Evolutionary conservation across 345 rosid species (phyloP).

Genomic region (Rhodamnia rubescens): DNA sequence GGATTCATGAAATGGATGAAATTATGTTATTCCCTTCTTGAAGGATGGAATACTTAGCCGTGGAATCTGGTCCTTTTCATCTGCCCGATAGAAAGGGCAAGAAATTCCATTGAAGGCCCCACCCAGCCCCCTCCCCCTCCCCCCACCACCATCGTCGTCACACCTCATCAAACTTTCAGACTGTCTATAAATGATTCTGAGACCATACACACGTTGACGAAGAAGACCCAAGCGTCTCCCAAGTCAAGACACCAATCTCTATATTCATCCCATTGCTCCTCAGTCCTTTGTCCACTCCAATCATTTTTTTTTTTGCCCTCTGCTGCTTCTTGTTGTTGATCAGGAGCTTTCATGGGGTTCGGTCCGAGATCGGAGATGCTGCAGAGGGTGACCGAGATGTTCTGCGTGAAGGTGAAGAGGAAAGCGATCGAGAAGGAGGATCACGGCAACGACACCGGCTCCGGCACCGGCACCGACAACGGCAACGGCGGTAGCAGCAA

Average conservation of each 20-base stretch:
- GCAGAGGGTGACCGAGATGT: background rate
- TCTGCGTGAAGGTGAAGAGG: conserved; percentile 1
- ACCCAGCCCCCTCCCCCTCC: too few relatives aligned
- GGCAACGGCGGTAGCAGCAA: conserved; percentile 2
- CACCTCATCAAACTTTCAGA: background rate
- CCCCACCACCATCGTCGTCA: background rate
- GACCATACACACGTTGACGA: background rate
- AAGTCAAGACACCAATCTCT: background rate
- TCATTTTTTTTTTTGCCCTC: background rate
- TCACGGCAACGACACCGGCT: background rate
- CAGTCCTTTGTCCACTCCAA: background rate
- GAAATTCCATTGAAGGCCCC: background rate
- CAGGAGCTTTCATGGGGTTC: background rate
- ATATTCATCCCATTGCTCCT: background rate
- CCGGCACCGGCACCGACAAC: conserved; percentile 2
- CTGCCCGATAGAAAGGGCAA: background rate
- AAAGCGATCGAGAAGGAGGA: background rate
- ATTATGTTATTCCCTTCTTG: background rate
- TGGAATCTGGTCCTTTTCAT: background rate
- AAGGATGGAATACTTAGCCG: background rate
- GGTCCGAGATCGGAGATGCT: background rate
- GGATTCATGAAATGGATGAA: background rate
- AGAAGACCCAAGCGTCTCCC: background rate
- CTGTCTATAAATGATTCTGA: background rate
- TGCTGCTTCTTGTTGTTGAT: background rate